Conservation (phyloP, 495 filamentous ascomycete species). For the Halenospora varia region DNA sequence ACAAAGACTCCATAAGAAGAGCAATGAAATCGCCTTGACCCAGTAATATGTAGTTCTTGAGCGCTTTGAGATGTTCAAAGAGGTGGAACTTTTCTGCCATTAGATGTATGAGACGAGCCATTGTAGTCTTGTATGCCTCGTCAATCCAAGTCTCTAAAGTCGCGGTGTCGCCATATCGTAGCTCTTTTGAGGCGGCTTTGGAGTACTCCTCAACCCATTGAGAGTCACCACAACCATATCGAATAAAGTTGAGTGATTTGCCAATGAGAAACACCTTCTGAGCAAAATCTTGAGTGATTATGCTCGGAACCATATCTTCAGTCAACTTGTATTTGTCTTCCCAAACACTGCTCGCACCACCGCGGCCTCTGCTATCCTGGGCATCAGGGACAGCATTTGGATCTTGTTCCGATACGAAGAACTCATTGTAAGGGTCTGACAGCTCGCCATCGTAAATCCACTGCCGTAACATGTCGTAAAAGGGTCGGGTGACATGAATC, state of each 20-base stretch:
- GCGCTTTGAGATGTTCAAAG: slow-evolving; percentile 84
- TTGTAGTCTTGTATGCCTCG: slow-evolving; percentile 94
- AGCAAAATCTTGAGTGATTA: slow-evolving; percentile 87
- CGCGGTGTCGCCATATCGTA: slow-evolving; percentile 91
- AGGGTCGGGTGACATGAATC: slow-evolving; percentile 87
- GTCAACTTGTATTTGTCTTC: slow-evolving; percentile 93
- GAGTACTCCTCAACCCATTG: slow-evolving; percentile 96
- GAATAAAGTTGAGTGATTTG: slow-evolving; percentile 97
- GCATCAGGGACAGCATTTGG: slow-evolving; percentile 40
- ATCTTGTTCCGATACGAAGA: slow-evolving; percentile 84
- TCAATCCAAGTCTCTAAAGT: slow-evolving; percentile 90
- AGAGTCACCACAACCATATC: slow-evolving; percentile 87
- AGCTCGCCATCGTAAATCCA: slow-evolving; percentile 99
- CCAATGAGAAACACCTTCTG: slow-evolving; percentile 96
- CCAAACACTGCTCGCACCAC: slow-evolving; percentile 87
- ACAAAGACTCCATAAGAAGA: slow-evolving; percentile 92
- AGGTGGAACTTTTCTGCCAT: slow-evolving; percentile 93
- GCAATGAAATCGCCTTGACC: slow-evolving; percentile 98
- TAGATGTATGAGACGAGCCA: slow-evolving; percentile 89
- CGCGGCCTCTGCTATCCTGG: slow-evolving; percentile 51
- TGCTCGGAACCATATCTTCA: slow-evolving; percentile 82
- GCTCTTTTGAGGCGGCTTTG: slow-evolving; percentile 87
- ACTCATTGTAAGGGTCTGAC: slow-evolving; percentile 91
- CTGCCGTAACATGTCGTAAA: slow-evolving; percentile 91
- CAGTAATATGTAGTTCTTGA: slow-evolving; percentile 92